Evolutionary conservation across 352 stramenopile species (phyloP), one percentile per base, ranked within the genome.

Genomic region (Globisporangium takayamanum): DNA sequence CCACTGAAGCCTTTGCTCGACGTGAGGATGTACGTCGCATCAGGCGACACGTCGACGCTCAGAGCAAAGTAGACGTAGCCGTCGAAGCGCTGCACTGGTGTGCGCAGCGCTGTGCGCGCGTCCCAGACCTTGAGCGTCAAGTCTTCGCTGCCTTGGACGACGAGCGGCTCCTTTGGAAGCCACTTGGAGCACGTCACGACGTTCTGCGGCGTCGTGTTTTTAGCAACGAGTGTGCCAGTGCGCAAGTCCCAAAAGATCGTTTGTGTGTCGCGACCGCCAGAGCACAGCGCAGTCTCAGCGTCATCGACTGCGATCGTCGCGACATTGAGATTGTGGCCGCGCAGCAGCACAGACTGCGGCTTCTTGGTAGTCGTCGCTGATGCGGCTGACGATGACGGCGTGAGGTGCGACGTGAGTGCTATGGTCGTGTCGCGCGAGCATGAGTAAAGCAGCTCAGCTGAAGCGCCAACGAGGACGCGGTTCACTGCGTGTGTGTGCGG

Each of bases 1-100:
- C 84, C 80, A 49, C 87, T 95, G 57, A 93, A 93, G 0, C 86
- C 86, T 63, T 94, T 95, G 59, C 86, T 95, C 2, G 83, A 91
- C 2, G 86, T 94, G 33, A 93, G 50, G 11, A 95, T 22, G 57
- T 91, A 89, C 4, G 70, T 70, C 3, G 63, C 74, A 28, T 89
- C 76, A 12, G 53, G 4, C 0, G 76, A 75, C 20, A 83, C 57
- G 20, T 84, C 77, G 56, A 95, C 68, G 25, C 78, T 75, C 15
- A 93, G 63, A 0, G 86, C 78, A 55, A 94, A 94, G 67, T 95
- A 91, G 26, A 93, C 68, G 60, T 88, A 93, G 30, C 86, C 84
- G 8, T 68, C 67, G 12, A 92, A 69, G 14, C 60, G 80, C 51
- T 93, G 76, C 11, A 55, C 59, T 12, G 80, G 80, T 8, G 74